Evolutionary conservation across 2,329 filamentous ascomycete genomes (phyloP).

Genomic region (Sporothrix pseudoabietina): DNA sequence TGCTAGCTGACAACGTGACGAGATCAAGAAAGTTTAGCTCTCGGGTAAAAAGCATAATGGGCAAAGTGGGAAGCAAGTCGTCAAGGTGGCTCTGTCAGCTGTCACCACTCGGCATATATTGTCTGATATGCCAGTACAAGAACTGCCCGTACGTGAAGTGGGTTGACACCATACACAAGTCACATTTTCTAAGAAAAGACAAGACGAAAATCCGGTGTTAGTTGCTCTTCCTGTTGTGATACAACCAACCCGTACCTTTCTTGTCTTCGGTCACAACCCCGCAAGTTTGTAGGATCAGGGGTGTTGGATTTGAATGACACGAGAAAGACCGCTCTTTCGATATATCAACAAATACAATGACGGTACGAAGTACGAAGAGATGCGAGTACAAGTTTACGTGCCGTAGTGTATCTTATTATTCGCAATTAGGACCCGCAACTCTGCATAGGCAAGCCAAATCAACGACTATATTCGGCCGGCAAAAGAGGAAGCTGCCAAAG

Average conservation of each 20-base stretch:
- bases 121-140: not conserved
- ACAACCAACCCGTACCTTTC: not conserved
- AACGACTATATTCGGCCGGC: not conserved
- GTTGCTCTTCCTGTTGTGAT: not conserved
- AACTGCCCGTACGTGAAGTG: not conserved
- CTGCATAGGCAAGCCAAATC: not conserved
- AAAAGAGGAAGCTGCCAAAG: slow-evolving; percentile 13
- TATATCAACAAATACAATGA: not conserved
- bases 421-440: not conserved
- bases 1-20: not conserved
- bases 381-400: not conserved
- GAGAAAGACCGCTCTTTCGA: not conserved
- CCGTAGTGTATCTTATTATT: not conserved
- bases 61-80: not conserved
- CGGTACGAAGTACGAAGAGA: not conserved
- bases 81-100: not conserved
- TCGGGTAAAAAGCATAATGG: not conserved
- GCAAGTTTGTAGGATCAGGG: not conserved
- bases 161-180: not conserved
- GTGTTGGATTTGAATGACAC: not conserved
- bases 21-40: not conserved
- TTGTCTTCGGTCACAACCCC: not conserved
- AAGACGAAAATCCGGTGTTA: not conserved
- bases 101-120: not conserved
- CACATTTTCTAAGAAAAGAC: not conserved